Evolutionary conservation across 345 rosid genomes (phyloP).

Genomic region (Corymbia maculata): DNA sequence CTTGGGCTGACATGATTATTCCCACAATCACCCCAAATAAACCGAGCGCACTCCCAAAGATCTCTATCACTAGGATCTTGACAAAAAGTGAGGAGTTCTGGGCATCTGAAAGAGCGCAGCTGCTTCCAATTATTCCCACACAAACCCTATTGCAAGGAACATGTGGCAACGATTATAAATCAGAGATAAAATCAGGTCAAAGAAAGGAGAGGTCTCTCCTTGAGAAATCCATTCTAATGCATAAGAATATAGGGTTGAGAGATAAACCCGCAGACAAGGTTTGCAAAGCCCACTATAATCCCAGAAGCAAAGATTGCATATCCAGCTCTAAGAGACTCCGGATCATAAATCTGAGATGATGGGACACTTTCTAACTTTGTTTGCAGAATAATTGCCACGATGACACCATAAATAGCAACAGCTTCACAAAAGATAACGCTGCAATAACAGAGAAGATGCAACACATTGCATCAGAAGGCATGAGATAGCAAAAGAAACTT

Average conservation of each 20-base stretch:
- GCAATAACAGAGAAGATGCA: conserved; percentile 3
- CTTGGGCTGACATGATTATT: conserved; percentile 99
- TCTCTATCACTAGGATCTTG: conserved; percentile 97
- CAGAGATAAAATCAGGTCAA: neutral
- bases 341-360: conserved; percentile 47
- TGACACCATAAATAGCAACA: conserved; percentile 97
- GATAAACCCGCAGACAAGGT: conserved; percentile 90
- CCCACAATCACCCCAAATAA: conserved; percentile 99
- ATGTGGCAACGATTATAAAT: neutral
- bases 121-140: conserved; percentile 97
- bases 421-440: conserved; percentile 99
- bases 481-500: neutral
- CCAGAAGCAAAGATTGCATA: conserved; percentile 99
- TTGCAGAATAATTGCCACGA: conserved; percentile 94
- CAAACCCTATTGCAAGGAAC: conserved; percentile 46
- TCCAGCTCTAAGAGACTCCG: conserved; percentile 99
- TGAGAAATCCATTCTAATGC: neutral
- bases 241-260: conserved; percentile 5
- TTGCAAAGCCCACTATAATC: conserved; percentile 96
- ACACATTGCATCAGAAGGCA: neutral
- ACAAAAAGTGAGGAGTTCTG: conserved; percentile 95
- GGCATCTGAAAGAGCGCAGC: conserved; percentile 96
- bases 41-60: conserved; percentile 97
- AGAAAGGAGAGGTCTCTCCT: neutral
- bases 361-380: conserved; percentile 97